Base-by-base conservation (phyloP, 2,329 filamentous ascomycete genomes). In the Ascochyta lentis region DNA sequence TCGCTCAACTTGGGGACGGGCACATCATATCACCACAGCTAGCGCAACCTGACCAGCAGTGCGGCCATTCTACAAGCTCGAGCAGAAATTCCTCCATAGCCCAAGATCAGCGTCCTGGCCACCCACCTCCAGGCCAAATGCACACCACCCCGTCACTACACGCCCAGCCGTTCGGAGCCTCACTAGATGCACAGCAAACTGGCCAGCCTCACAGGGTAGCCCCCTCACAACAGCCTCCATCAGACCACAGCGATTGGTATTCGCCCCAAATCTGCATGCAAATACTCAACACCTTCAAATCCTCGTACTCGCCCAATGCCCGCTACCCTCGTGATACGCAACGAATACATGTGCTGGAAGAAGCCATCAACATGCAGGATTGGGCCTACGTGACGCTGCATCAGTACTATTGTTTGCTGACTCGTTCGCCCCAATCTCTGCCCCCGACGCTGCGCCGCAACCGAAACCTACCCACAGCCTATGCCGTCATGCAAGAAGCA, bases 401-500 rank as follows among this genome's bases (percentile, higher is more conserved):
- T 64, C 70, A 74, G 47, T 67, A 61, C 43, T 69, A 71, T 49
- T 56, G 53, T 43, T 7, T 56, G 12, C 37, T 47, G 53, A 27
- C 37, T 24, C 53, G 75, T 3, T 69, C 77, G 16, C 75, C 71
- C 0, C 48, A 61, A 1, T 57, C 67, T 3, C 66, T 83, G 4
- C 73, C 80, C 15, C 64, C 46, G 12, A 57, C 79, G 3, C 66
- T 80, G 12, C 71, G 74, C 1, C 68, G 78, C 41, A 62, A 78
- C 3, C 55, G 58, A n/a, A 44, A 60, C 5, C 58, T 74, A 10
- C 55, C 55, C 7, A 38, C 58, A 47, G 76, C 75, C 0, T 67
- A 79, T 27, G 56, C 55, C 10, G 61, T 79, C 13, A 57, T 86
- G 26, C 69, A 69, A 8, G 65, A 76, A 12, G 72, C 84, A 9